Conservation (phyloP, 371 early-diverging fungal genomes). For the Actinomucor elegans region DNA sequence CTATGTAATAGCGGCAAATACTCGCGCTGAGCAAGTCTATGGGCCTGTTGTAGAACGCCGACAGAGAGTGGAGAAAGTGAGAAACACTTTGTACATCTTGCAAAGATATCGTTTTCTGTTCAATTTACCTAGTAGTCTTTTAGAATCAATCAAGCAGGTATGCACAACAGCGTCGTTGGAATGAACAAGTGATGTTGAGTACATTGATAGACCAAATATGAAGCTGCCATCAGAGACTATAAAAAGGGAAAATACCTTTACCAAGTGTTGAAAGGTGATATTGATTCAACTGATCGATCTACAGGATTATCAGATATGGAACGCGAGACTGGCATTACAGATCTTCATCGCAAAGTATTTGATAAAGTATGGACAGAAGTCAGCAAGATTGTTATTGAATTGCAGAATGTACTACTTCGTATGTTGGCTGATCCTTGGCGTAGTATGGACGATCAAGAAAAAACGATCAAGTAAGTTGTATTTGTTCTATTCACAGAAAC, state of each 20-base stretch:
- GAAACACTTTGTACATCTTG: constrained; percentile 82
- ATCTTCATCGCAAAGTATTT: constrained; percentile 81
- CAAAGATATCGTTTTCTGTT: constrained; percentile 95
- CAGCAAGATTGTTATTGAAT: constrained; percentile 72
- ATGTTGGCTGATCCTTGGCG: constrained; percentile 79
- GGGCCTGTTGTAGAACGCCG: constrained; percentile 88
- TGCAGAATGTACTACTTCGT: constrained; percentile 70
- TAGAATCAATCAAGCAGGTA: constrained; percentile 80
- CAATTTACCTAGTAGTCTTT: constrained; percentile 84
- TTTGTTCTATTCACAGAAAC: not conserved
- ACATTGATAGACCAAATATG: constrained; percentile 71
- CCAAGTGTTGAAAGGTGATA: constrained; percentile 43
- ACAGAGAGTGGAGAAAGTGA: constrained; percentile 85
- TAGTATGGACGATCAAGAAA: constrained; percentile 89
- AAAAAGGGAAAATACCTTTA: constrained; percentile 85
- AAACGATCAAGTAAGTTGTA: constrained; percentile 71
- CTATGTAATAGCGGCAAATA: constrained; percentile 53
- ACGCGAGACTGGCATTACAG: constrained; percentile 39
- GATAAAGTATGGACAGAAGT: constrained; percentile 95
- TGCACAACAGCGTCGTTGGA: too few relatives aligned
- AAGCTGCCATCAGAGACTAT: constrained; percentile 93
- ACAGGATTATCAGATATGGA: constrained; percentile 18
- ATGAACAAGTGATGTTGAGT: too few relatives aligned
- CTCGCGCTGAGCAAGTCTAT: constrained; percentile 80
- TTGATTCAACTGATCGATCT: constrained; percentile 12